These are phyloP conservation scores for Plenodomus lindquistii DNA, from an alignment of 2,329 filamentous ascomycete genomes.

Conservation along the genomic window DNA sequence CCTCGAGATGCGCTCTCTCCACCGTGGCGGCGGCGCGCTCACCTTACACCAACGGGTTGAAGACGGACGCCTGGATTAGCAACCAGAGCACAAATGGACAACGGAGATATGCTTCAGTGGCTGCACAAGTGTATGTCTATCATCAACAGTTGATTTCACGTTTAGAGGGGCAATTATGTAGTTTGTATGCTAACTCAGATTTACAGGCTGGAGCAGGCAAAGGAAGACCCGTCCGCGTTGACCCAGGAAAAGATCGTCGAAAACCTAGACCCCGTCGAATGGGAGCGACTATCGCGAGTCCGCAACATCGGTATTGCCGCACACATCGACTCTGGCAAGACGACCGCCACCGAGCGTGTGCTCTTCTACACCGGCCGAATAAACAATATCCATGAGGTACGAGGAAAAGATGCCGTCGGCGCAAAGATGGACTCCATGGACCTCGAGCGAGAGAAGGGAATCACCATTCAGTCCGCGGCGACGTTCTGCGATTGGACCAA, in stretches of 20 bases:
- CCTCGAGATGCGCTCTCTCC: slow-evolving; percentile 39
- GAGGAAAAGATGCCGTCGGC: slow-evolving; percentile 90
- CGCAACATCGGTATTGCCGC: slow-evolving; percentile 99
- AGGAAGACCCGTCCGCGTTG: slow-evolving; percentile 59
- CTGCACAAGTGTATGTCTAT: slow-evolving; percentile 43
- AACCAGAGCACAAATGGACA: slow-evolving; percentile 26
- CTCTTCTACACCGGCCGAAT: slow-evolving; percentile 98
- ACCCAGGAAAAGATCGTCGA: slow-evolving; percentile 71
- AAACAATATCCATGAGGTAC: slow-evolving; percentile 94
- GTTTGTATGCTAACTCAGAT: slow-evolving; percentile 20
- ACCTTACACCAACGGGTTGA: slow-evolving; percentile 31
- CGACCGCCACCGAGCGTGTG: slow-evolving; percentile 92
- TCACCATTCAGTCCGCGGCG: slow-evolving; percentile 97
- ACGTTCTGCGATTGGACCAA: slow-evolving; percentile 98
- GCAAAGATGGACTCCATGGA: slow-evolving; percentile 99
- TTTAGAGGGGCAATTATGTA: slow-evolving; percentile 5
- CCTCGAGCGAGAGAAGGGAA: slow-evolving; percentile 95
- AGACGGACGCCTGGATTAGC: slow-evolving; percentile 35
- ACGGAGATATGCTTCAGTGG: slow-evolving; percentile 43
- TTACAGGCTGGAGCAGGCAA: slow-evolving; percentile 56
- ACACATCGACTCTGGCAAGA: slow-evolving; percentile 98
- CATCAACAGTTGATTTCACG: not conserved
- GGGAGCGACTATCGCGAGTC: slow-evolving; percentile 75
- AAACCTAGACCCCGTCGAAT: slow-evolving; percentile 80
- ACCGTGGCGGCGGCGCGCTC: slow-evolving; percentile 36